Base-by-base conservation (phyloP, 164 flowering plant species). In the Vitis amurensis region DNA sequence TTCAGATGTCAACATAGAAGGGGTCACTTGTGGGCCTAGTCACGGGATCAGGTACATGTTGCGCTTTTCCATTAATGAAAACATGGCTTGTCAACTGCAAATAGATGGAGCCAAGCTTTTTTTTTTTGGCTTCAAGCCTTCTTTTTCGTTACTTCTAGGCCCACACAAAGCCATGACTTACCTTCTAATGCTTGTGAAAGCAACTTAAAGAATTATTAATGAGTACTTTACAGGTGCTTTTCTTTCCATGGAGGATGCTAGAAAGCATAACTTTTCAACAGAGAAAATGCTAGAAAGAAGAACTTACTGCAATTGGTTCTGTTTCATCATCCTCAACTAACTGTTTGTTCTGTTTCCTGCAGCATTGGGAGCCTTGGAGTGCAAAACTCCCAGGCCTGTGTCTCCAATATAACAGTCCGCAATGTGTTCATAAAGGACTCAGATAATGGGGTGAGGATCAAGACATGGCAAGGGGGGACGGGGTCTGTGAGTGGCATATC, bases 401-500 rank as follows among this genome's bases (percentile, higher is more conserved):
- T 89, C 2, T 84, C 89, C 2, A 86, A 89, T 82, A 79, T 89
- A 64, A 74, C 88, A 0, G 94, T 88, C 1, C 76, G 85, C 0
- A 79, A 88, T 48, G 84, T 73, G 2, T 5, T 80, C 31, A 86
- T 89, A 63, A 80, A 65, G 69, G 84, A 90, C 29, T 88, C 93
- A 1, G 91, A 87, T 77, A 89, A 89, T 30, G 93, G 93, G 7
- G 66, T 89, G 5, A 73, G 93, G 59, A 83, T 89, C 64, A 89
- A 89, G 81, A 89, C 93, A 68, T 89, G 93, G 93, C 93, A 89
- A 68, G 94, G 94, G 0, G 94, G 94, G 31, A 68, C 81, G 49
- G 94, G 94, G 0, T 81, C 83, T 0, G 94, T 90, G 0, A 62
- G 84, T 0, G 83, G 77, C 27, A 78, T 90, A n/a, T 49, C 75